Percentiles rank a stretch among this genome's conserved stretches.
Evolutionary conservation across 1,139 yeast genomes (phyloP).

Genomic region (Spathaspora jeffriesii): DNA sequence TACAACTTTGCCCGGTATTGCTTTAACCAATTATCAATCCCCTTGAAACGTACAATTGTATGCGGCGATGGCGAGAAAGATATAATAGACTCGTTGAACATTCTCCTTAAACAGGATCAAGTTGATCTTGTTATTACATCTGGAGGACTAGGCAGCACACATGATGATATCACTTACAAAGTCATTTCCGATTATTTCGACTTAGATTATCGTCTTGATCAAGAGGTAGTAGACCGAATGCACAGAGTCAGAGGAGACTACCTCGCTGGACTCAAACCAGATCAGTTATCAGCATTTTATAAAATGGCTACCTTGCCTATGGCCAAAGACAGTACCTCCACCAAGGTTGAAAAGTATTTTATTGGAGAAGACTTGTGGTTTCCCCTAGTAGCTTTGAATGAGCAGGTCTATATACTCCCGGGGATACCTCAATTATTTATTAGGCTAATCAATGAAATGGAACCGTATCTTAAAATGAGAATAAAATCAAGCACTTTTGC

Average conservation of each 20-base stretch:
- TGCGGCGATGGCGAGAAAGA: constrained; percentile 77
- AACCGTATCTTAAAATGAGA: constrained; percentile 24
- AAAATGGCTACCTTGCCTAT: constrained; percentile 80
- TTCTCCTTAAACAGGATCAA: constrained; percentile 39
- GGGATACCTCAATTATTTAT: constrained; percentile 80
- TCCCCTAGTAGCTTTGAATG: constrained; percentile 68
- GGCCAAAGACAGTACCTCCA: constrained; percentile 14
- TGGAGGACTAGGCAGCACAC: constrained; percentile 90
- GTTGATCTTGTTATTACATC: constrained; percentile 77
- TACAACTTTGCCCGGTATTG: constrained; percentile 69
- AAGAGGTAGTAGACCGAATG: constrained; percentile 64
- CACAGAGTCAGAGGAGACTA: constrained; percentile 43
- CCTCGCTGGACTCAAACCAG: constrained; percentile 34
- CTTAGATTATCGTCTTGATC: constrained; percentile 52
- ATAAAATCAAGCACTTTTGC: constrained; percentile 23
- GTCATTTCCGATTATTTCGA: constrained; percentile 64
- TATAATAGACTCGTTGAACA: constrained; percentile 53
- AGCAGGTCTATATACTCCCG: constrained; percentile 70
- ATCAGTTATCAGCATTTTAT: constrained; percentile 59
- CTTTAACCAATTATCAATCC: constrained; percentile 50
- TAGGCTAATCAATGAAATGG: constrained; percentile 40
- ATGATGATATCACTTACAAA: constrained; percentile 84
- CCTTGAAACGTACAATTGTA: constrained; percentile 64
- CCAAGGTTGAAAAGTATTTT: constrained; percentile 49
- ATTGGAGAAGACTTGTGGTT: constrained; percentile 72